Evolutionary conservation across 1,284 basidiomycete genomes (phyloP), one percentile per base, ranked within the genome.

Genomic region (Cutaneotrichosporon daszewskae): DNA sequence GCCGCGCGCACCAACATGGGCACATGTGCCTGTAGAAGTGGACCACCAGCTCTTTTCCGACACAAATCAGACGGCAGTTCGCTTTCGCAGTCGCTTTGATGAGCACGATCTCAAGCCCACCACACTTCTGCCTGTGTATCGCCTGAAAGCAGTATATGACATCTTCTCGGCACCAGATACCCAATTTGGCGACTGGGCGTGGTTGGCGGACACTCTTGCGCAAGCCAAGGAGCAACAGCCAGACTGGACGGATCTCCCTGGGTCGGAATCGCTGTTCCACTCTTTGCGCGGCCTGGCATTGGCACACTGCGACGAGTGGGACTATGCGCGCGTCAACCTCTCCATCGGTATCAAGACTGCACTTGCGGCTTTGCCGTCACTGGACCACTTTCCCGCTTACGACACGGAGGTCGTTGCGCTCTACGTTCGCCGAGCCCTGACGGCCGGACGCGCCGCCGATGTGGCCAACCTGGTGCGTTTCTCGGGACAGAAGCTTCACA

Each of bases 171-270:
- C 26, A 8, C 20, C 25, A 3, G 13, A 27, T 5, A 32, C 49
- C 5, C 31, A 31, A 1, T 22, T 17, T 4, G 24, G 12, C 2
- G 46, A 52, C 32, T 52, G 50, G 50, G 10, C 13, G 18, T 52
- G 50, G 50, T 46, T 52, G 18, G 35, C 13, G 10, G 11, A 22
- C 11, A 32, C 31, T 4, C 32, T 52, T 4, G 28, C 11, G 12
- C 19, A 17, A 11, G 25, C 14, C 10, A 40, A 28, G 31, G 34
- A 34, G 3, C 5, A 17, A 4, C n/a, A 32, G 5, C 11, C 29
- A 4, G 13, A n/a, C n/a, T 52, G 40, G 40, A 22, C 14, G 9
- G 33, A 48, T 11, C n/a, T 52, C 13, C 42, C 50, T 1, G 32
- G 33, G 1, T 45, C 46, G 1, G 24, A 34, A 3, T 17, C 33